A percentile compares a stretch with the other conserved stretches of the same genome.
Conservation (phyloP, 2,329 filamentous ascomycete species). For the Myriosclerotinia scirpicola region DNA sequence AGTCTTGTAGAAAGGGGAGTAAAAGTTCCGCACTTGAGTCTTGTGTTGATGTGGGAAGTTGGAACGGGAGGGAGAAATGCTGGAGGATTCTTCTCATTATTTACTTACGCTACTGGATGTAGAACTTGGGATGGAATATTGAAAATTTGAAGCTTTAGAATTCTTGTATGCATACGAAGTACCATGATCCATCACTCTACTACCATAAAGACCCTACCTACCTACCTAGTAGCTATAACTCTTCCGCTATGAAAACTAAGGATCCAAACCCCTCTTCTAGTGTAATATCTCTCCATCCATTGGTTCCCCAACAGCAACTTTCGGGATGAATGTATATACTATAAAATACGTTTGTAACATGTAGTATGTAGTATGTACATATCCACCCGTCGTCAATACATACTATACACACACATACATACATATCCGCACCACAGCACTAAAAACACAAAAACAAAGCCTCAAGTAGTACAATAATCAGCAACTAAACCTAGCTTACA, state of each 20-base stretch:
- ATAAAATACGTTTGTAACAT: no score
- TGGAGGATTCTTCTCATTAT: no score
- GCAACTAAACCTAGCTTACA: no score
- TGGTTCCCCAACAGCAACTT: neutral
- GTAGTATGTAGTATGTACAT: neutral
- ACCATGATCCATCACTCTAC: no score
- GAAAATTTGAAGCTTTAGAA: no score
- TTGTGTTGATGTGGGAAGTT: no score
- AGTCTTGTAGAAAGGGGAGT: no score
- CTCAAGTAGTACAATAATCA: neutral
- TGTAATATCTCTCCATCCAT: neutral
- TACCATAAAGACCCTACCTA: neutral
- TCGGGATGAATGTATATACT: neutral
- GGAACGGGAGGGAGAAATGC: no score
- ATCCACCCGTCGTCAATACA: neutral
- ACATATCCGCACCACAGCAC: neutral
- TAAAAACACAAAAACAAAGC: neutral
- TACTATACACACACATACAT: neutral
- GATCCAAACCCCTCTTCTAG: neutral
- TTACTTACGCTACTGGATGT: no score
- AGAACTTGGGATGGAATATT: no score
- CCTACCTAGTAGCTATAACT: neutral
- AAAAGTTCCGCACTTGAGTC: no score
- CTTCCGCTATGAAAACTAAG: neutral
- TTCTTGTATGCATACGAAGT: no score